Percentiles rank a stretch among this genome's conserved stretches.
phyloP scores from a whole-genome alignment of 805 yeast species.

The Starmera quercuum region DNA sequence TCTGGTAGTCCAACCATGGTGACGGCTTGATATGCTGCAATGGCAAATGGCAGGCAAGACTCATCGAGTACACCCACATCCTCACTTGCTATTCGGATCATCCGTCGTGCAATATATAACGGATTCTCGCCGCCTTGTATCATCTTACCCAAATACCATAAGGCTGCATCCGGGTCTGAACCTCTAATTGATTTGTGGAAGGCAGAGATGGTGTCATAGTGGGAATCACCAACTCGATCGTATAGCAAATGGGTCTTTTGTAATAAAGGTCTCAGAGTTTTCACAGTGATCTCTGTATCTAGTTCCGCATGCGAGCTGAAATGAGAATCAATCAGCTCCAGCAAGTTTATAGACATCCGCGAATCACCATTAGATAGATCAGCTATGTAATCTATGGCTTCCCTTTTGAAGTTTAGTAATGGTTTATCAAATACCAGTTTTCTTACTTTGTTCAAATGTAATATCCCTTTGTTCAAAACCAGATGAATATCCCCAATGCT shows the following conservation, averaged over 20 bases:
- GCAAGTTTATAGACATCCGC: slow-evolving; percentile 67
- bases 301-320: slow-evolving; percentile 13
- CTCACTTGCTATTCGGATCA: slow-evolving; percentile 93
- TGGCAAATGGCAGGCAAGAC: slow-evolving; percentile 76
- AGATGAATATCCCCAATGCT: slow-evolving; percentile 37
- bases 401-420: slow-evolving; percentile 44
- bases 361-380: slow-evolving; percentile 84
- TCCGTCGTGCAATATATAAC: slow-evolving; percentile 76
- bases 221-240: slow-evolving; percentile 85
- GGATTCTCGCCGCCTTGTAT: slow-evolving; percentile 93
- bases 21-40: slow-evolving; percentile 78
- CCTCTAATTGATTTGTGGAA: slow-evolving; percentile 93
- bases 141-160: slow-evolving; percentile 85
- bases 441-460: slow-evolving; percentile 51
- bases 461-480: slow-evolving; percentile 52
- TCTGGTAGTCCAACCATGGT: slow-evolving; percentile 94
- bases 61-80: slow-evolving; percentile 88
- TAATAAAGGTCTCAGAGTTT: slow-evolving; percentile 31
- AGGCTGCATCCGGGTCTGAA: slow-evolving; percentile 79
- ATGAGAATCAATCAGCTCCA: slow-evolving; percentile 66
- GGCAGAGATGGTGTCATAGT: slow-evolving; percentile 93
- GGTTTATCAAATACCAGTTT: slow-evolving; percentile 42
- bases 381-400: slow-evolving; percentile 59
- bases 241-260: slow-evolving; percentile 54
- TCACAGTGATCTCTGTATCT: slow-evolving; percentile 1